Evolutionary conservation across 2,329 filamentous ascomycete species (phyloP).

Genomic region (Amylocarpus encephaloides): DNA sequence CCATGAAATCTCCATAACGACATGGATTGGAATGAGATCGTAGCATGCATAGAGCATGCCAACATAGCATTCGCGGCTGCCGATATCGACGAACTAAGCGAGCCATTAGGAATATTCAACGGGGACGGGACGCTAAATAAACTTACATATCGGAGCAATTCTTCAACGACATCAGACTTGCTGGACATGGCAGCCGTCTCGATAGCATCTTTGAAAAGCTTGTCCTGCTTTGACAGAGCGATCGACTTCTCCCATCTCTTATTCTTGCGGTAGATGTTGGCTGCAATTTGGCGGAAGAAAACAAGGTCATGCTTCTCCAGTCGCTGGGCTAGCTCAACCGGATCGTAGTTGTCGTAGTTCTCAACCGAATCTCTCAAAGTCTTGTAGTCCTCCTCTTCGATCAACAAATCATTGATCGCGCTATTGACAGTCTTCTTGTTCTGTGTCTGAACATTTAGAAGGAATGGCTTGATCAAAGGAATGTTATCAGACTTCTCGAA

Average conservation of each 20-base stretch:
- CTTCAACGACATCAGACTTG: constrained; percentile 90
- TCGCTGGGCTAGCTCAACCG: constrained; percentile 82
- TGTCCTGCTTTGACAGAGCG: constrained; percentile 95
- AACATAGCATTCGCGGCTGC: constrained; percentile 98
- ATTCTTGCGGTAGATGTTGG: constrained; percentile 98
- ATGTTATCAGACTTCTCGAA: constrained; percentile 98
- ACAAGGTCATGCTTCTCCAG: constrained; percentile 97
- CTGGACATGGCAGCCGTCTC: constrained; percentile 90
- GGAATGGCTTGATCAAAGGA: constrained; percentile 96
- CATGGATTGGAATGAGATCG: constrained; percentile 86
- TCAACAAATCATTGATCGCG: constrained; percentile 94
- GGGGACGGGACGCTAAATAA: constrained; percentile 4
- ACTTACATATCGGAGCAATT: constrained; percentile 94
- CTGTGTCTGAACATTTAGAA: constrained; percentile 90
- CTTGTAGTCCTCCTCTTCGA: constrained; percentile 99
- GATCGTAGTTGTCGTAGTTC: constrained; percentile 99
- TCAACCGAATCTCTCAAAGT: constrained; percentile 94
- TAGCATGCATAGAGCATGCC: constrained; percentile 99
- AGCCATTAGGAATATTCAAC: constrained; percentile 26
- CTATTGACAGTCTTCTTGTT: constrained; percentile 99
- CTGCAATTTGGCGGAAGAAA: constrained; percentile 98
- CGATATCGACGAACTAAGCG: constrained; percentile 90
- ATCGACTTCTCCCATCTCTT: constrained; percentile 99
- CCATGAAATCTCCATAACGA: constrained; percentile 96
- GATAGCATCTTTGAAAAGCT: constrained; percentile 98